Evolutionary conservation across 768 basidiomycete genomes (phyloP).

Genomic region (Lactarius hatsudake): DNA sequence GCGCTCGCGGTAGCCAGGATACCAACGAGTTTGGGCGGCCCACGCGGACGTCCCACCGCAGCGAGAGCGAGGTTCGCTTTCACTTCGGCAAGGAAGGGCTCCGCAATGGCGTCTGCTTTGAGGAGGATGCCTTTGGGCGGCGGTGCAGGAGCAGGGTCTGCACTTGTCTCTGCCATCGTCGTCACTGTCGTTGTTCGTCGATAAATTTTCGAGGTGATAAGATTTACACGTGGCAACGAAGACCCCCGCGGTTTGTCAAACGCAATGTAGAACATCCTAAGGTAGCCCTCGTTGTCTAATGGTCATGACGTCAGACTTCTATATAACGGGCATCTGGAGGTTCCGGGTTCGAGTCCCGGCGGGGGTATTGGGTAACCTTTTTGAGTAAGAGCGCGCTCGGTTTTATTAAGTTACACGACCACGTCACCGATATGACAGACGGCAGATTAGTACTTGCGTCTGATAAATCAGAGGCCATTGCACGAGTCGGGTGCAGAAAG

Average conservation of each 20-base stretch:
- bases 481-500: not conserved
- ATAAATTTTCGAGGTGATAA: not conserved
- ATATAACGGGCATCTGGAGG: constrained; percentile 60
- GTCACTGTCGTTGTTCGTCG: not conserved
- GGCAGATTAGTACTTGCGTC: not conserved
- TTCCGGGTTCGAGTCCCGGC: constrained; percentile 86
- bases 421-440: no score
- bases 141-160: constrained; percentile 6
- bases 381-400: not conserved
- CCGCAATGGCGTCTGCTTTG: constrained; percentile 75
- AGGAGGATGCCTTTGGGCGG: constrained; percentile 70
- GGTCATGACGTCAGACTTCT: constrained; percentile 92
- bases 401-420: no score
- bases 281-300: constrained; percentile 82
- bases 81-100: constrained; percentile 69
- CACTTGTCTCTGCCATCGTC: constrained; percentile 1
- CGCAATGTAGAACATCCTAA: not conserved
- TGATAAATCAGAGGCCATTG: not conserved
- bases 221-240: not conserved
- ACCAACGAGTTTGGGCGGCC: constrained; percentile 76
- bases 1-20: constrained; percentile 79
- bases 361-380: constrained; percentile 46
- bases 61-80: constrained; percentile 44
- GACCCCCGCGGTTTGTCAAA: not conserved
- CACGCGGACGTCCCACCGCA: constrained; percentile 30